A percentile compares a stretch with the other conserved stretches of the same genome.
Conservation (phyloP, 2,329 filamentous ascomycete species). For the Aspergillus ochraceoroseus region DNA sequence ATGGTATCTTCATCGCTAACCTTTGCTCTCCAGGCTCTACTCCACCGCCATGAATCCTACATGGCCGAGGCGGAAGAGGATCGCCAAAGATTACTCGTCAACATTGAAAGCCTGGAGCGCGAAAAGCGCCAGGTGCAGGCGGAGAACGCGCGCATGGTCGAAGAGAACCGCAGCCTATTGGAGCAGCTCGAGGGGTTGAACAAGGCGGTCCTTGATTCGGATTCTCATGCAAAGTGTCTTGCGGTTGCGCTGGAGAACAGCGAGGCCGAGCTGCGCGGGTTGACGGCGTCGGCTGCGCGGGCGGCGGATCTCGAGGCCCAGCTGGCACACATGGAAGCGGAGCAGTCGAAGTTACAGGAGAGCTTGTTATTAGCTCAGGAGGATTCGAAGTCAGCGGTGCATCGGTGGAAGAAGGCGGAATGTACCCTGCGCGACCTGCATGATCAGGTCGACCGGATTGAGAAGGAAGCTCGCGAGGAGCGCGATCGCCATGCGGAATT, state of each 20-base stretch:
- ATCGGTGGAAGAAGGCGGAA: slow-evolving; percentile 82
- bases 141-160: slow-evolving; percentile 69
- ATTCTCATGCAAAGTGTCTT: slow-evolving; percentile 70
- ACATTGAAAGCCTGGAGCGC: slow-evolving; percentile 69
- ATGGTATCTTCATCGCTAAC: slow-evolving; percentile 57
- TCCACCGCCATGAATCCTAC: slow-evolving; percentile 88
- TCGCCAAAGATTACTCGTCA: slow-evolving; percentile 64
- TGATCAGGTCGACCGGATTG: slow-evolving; percentile 82
- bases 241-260: slow-evolving; percentile 72
- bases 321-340: slow-evolving; percentile 70
- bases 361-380: slow-evolving; percentile 63
- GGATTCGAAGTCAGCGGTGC: slow-evolving; percentile 71
- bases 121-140: slow-evolving; percentile 69
- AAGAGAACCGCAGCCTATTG: slow-evolving; percentile 75
- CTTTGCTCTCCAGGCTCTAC: slow-evolving; percentile 72
- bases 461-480: slow-evolving; percentile 75
- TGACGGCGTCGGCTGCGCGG: slow-evolving; percentile 68
- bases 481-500: slow-evolving; percentile 76
- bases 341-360: slow-evolving; percentile 68
- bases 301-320: slow-evolving; percentile 77
- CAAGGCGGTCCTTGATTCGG: slow-evolving; percentile 69
- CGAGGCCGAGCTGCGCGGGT: slow-evolving; percentile 67
- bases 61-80: slow-evolving; percentile 89
- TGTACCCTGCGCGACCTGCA: slow-evolving; percentile 71
- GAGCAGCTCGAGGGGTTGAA: slow-evolving; percentile 84